phyloP scores from a whole-genome alignment of 306 rosid genomes.

The Lathyrus sativus region DNA sequence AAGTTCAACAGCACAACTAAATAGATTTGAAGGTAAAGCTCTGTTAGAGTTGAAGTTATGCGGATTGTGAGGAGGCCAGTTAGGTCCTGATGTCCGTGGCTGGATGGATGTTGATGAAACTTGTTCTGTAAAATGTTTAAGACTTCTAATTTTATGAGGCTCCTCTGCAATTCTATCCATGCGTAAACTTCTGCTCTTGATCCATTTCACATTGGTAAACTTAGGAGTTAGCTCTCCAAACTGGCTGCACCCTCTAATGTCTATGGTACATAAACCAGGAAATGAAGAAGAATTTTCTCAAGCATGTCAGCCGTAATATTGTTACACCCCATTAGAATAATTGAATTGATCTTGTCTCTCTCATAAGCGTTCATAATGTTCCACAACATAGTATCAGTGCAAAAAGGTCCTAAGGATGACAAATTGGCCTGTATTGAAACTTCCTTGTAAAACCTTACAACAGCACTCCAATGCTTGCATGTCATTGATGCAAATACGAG shows the following conservation, averaged over 20 bases:
- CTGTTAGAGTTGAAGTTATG: slow-evolving; percentile 52
- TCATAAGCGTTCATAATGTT: slow-evolving; percentile 66
- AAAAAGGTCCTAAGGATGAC: slow-evolving; percentile 73
- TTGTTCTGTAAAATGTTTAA: too few species aligned
- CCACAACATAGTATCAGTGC: slow-evolving; percentile 69
- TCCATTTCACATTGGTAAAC: too few species aligned
- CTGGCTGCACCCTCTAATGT: slow-evolving; percentile 94
- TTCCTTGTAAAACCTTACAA: slow-evolving; percentile 67
- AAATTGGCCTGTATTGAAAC: slow-evolving; percentile 77
- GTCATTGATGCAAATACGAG: slow-evolving; percentile 74
- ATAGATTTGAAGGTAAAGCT: slow-evolving; percentile 46
- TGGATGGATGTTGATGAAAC: slow-evolving; percentile 47
- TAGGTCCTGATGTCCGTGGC: slow-evolving; percentile 48
- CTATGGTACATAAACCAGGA: slow-evolving; percentile 71
- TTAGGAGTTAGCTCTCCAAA: too few species aligned
- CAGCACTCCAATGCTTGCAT: slow-evolving; percentile 90
- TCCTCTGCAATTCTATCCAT: too few species aligned
- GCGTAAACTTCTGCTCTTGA: too few species aligned
- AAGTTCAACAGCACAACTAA: slow-evolving; percentile 49
- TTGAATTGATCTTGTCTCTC: slow-evolving; percentile 71
- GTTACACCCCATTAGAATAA: slow-evolving; percentile 75
- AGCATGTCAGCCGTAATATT: slow-evolving; percentile 68
- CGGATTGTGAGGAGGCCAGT: slow-evolving; percentile 56
- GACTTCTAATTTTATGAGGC: too few species aligned
- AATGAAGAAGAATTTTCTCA: slow-evolving; percentile 76